Conservation (phyloP, 768 basidiomycete genomes). For the Lactifluus piperatus region DNA sequence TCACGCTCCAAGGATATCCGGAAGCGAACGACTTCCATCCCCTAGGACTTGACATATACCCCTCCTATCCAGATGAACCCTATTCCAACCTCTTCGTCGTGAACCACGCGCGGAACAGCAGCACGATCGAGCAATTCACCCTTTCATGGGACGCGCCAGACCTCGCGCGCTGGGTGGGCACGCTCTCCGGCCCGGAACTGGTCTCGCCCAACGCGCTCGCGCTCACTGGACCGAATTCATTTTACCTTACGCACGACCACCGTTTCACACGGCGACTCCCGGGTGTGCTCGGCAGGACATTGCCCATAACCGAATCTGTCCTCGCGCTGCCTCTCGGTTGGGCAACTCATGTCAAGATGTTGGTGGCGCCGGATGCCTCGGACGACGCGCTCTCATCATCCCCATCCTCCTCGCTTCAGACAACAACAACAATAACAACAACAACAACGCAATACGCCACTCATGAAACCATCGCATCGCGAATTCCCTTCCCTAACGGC, state of each 20-base stretch:
- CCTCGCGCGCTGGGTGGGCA: slow-evolving; percentile 47
- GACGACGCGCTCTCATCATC: not conserved
- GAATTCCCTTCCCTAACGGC: slow-evolving; percentile 63
- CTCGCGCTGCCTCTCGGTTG: slow-evolving; percentile 50
- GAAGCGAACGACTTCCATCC: slow-evolving; percentile 59
- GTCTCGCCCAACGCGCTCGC: slow-evolving; percentile 61
- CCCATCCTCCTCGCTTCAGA: not conserved
- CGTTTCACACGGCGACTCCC: slow-evolving; percentile 54
- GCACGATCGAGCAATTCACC: slow-evolving; percentile 61
- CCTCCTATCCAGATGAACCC: slow-evolving; percentile 36
- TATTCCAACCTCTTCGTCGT: slow-evolving; percentile 53
- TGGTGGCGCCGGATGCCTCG: slow-evolving; percentile 4
- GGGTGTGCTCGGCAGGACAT: slow-evolving; percentile 35
- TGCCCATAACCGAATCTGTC: slow-evolving; percentile 48
- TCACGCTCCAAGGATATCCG: slow-evolving; percentile 47
- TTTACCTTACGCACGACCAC: slow-evolving; percentile 71
- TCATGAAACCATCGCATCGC: slow-evolving; percentile 35
- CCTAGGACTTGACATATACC: slow-evolving; percentile 52
- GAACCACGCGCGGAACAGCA: slow-evolving; percentile 55
- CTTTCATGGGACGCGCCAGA: slow-evolving; percentile 38
- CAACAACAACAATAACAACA: too few species aligned
- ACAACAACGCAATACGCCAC: slow-evolving; percentile 22
- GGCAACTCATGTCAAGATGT: slow-evolving; percentile 45
- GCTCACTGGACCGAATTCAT: slow-evolving; percentile 54
- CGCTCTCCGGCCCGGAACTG: slow-evolving; percentile 49